These are phyloP conservation scores for Lithohypha guttulata DNA, from an alignment of 2,329 filamentous ascomycete species.

Conservation along the genomic window DNA sequence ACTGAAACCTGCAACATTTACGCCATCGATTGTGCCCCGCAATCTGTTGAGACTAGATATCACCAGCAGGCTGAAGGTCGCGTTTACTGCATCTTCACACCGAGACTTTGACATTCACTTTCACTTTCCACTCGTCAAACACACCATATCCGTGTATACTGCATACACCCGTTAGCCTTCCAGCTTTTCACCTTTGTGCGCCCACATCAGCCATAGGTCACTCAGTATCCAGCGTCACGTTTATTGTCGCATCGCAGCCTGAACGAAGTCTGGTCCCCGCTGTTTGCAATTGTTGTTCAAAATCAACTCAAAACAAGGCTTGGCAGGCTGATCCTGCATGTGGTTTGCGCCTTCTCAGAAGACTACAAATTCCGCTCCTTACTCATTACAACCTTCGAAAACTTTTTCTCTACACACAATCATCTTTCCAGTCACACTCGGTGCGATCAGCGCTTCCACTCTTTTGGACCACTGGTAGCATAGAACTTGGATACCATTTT, in stretches of 20 bases:
- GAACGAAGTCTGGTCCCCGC: not conserved
- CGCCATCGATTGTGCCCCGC: no score
- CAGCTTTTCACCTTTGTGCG: not conserved
- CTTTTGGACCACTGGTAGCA: constrained; percentile 17
- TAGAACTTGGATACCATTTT: constrained; percentile 20
- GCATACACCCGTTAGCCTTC: constrained; percentile 3
- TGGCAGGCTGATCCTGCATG: constrained; percentile 6
- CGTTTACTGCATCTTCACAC: no score
- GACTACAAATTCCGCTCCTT: constrained; percentile 14
- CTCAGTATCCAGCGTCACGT: no score
- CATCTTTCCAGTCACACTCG: constrained; percentile 12
- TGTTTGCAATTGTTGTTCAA: constrained; percentile 9
- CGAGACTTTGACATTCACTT: no score
- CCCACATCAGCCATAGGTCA: not conserved
- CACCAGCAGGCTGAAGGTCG: no score
- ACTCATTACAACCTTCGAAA: constrained; percentile 9
- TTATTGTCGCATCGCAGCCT: not conserved
- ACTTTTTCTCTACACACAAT: constrained; percentile 10
- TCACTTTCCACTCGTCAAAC: constrained; percentile 5
- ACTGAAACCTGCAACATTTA: no score
- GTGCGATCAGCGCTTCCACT: constrained; percentile 12
- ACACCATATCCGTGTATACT: constrained; percentile 6
- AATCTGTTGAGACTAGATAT: not conserved
- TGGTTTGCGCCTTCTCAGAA: constrained; percentile 5
- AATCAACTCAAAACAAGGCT: constrained; percentile 4